phyloP scores from a whole-genome alignment of 2,329 filamentous ascomycete species.

The Macroventuria anomochaeta region DNA sequence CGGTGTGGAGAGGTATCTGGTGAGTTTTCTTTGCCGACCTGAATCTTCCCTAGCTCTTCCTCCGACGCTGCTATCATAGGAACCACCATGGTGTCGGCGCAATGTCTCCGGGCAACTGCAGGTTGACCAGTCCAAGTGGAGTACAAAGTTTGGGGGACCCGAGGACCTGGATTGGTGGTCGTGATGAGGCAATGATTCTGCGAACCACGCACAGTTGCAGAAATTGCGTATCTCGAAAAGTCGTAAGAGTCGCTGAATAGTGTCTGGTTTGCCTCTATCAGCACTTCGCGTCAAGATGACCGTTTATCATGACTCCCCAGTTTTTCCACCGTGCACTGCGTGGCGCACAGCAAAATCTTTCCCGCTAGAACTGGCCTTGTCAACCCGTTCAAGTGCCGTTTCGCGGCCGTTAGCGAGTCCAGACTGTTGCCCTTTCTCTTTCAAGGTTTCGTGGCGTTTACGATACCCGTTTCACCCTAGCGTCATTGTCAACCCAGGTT shows the following conservation, averaged over 20 bases:
- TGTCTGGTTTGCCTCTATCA: slow-evolving; percentile 3
- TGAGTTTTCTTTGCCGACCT: slow-evolving; percentile 8
- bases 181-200: neutral
- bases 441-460: neutral
- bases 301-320: slow-evolving; percentile 12
- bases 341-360: slow-evolving; percentile 13
- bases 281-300: neutral
- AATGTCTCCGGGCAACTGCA: neutral
- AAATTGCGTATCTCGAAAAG: neutral
- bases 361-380: slow-evolving; percentile 10
- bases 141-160: slow-evolving; percentile 4
- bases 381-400: neutral
- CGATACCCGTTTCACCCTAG: neutral
- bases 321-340: slow-evolving; percentile 12
- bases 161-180: neutral
- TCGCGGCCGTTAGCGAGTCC: slow-evolving; percentile 15
- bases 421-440: slow-evolving; percentile 5
- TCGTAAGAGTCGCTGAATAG: neutral
- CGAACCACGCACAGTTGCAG: neutral
- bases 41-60: slow-evolving; percentile 16
- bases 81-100: slow-evolving; percentile 15
- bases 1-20: slow-evolving; percentile 1
- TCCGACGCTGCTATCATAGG: slow-evolving; percentile 19
- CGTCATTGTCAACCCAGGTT: neutral
- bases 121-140: slow-evolving; percentile 6